phyloP scores from a whole-genome alignment of 192 early-diverging fungal genomes.

The Funneliformis mosseae region DNA sequence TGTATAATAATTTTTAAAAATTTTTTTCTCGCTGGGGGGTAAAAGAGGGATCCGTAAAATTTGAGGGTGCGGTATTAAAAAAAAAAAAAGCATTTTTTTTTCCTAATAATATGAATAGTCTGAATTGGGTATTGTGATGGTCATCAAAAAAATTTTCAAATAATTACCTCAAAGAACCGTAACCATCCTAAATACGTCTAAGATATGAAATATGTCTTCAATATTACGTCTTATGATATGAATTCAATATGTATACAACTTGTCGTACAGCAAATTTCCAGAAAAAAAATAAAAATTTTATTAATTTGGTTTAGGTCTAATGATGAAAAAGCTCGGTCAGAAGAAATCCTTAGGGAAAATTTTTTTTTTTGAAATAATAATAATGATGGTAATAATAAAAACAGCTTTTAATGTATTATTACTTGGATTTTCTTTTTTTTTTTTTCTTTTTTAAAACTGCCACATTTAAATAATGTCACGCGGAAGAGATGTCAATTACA shows the following conservation, averaged over 20 bases:
- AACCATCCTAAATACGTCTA: not conserved
- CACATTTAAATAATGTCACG: no score
- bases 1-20: conserved; percentile 14
- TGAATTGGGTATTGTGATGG: not conserved
- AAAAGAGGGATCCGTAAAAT: conserved; percentile 1
- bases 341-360: no score
- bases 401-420: no score
- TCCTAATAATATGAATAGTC: not conserved
- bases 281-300: not conserved
- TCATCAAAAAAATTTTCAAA: not conserved
- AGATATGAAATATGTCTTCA: not conserved
- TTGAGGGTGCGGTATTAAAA: not conserved
- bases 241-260: not conserved
- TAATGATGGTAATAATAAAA: no score
- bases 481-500: no score
- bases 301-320: no score
- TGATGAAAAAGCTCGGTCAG: no score
- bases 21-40: conserved; percentile 2
- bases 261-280: not conserved
- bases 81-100: not conserved
- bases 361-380: no score
- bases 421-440: no score
- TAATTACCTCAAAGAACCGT: not conserved
- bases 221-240: not conserved
- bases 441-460: no score